These are phyloP conservation scores for Xylariaceae sp. DNA, from an alignment of 2,329 filamentous ascomycete species.

Conservation along the genomic window DNA sequence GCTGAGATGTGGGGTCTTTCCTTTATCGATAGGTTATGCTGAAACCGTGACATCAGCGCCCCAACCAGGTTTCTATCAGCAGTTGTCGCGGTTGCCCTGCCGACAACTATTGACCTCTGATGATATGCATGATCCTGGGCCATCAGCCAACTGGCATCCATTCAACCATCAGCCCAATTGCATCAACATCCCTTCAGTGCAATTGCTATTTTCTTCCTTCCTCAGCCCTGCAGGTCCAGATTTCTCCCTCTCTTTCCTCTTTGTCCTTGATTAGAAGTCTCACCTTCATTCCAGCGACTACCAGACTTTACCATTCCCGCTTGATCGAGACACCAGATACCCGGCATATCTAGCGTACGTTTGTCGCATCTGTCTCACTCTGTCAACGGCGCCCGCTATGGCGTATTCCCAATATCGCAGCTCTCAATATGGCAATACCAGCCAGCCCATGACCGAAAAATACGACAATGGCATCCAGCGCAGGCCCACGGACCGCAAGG, in stretches of 20 bases:
- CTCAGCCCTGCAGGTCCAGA: not conserved
- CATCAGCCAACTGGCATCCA: slow-evolving; percentile 23
- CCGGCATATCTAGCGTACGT: slow-evolving; percentile 20
- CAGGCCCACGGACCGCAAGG: slow-evolving; percentile 48
- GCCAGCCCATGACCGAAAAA: slow-evolving; percentile 44
- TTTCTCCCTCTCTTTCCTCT: slow-evolving; percentile 1
- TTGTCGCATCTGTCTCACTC: slow-evolving; percentile 7
- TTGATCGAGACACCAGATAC: slow-evolving; percentile 26
- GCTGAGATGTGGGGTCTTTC: too few species aligned
- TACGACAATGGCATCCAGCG: slow-evolving; percentile 48
- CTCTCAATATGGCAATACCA: slow-evolving; percentile 53
- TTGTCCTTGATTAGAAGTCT: slow-evolving; percentile 29
- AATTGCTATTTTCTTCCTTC: slow-evolving; percentile 15
- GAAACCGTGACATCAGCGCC: too few species aligned
- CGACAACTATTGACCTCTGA: slow-evolving; percentile 43
- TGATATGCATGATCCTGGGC: slow-evolving; percentile 34
- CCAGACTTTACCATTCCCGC: slow-evolving; percentile 19
- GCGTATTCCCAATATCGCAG: slow-evolving; percentile 59
- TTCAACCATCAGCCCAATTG: slow-evolving; percentile 20
- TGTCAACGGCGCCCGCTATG: slow-evolving; percentile 46
- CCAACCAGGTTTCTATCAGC: slow-evolving; percentile 13
- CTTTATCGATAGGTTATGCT: too few species aligned
- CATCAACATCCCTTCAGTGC: not conserved
- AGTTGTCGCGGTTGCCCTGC: slow-evolving; percentile 34
- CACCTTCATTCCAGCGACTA: slow-evolving; percentile 37